These are phyloP conservation scores for Blastomyces gilchristii DNA, from an alignment of 2,329 filamentous ascomycete genomes.

Conservation along the genomic window DNA sequence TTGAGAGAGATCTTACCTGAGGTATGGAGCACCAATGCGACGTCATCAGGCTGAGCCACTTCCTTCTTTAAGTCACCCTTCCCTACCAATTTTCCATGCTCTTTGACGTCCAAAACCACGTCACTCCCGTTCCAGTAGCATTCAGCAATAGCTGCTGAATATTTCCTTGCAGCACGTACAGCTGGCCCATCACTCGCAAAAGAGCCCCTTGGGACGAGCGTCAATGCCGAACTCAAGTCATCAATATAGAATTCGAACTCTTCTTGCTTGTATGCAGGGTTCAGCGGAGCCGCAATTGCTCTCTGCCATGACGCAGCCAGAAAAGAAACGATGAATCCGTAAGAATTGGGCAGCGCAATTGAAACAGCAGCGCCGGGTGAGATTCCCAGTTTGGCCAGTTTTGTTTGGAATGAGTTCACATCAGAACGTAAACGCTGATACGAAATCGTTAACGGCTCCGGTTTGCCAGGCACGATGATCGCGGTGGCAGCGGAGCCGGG, in stretches of 20 bases:
- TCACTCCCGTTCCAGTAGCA: slow-evolving; percentile 67
- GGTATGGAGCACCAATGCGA: slow-evolving; percentile 73
- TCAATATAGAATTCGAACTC: slow-evolving; percentile 91
- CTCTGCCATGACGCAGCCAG: slow-evolving; percentile 78
- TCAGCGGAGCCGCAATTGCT: slow-evolving; percentile 73
- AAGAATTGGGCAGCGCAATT: slow-evolving; percentile 73
- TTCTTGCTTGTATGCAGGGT: slow-evolving; percentile 77
- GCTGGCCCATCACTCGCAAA: slow-evolving; percentile 57
- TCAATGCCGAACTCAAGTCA: slow-evolving; percentile 68
- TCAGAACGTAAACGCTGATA: slow-evolving; percentile 59
- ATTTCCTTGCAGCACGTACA: slow-evolving; percentile 66
- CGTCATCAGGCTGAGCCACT: slow-evolving; percentile 60
- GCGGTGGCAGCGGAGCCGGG: slow-evolving; percentile 47
- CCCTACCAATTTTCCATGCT: slow-evolving; percentile 55
- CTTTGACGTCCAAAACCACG: slow-evolving; percentile 68
- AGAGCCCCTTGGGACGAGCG: slow-evolving; percentile 63
- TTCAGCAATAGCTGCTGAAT: slow-evolving; percentile 75
- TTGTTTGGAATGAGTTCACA: slow-evolving; percentile 61
- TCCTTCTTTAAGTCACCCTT: slow-evolving; percentile 41
- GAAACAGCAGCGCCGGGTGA: slow-evolving; percentile 61
- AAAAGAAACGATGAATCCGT: slow-evolving; percentile 81
- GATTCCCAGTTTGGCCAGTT: slow-evolving; percentile 66
- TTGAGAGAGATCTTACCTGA: slow-evolving; percentile 30
- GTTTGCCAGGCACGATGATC: slow-evolving; percentile 61
- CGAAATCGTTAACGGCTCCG: slow-evolving; percentile 53